phyloP scores from a whole-genome alignment of 2,329 filamentous ascomycete species.

The Talaromyces sp. region DNA sequence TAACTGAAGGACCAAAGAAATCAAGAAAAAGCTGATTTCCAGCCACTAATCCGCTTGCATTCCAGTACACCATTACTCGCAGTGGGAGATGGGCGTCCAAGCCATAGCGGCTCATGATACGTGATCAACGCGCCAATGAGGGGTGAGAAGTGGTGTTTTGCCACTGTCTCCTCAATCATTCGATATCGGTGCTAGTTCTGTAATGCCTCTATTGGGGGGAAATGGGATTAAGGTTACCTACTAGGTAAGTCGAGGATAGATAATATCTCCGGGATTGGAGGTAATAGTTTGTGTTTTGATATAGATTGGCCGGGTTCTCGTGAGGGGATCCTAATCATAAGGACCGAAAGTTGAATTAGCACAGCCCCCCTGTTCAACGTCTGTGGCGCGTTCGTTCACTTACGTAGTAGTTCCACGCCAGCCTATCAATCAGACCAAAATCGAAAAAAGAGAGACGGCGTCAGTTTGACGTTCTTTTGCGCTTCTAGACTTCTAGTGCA shows the following conservation, averaged over 20 bases:
- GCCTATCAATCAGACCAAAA: neutral
- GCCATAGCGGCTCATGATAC: slow-evolving; percentile 3
- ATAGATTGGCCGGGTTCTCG: neutral
- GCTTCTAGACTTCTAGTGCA: neutral
- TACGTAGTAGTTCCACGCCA: neutral
- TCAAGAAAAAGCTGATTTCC: neutral
- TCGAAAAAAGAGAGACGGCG: neutral
- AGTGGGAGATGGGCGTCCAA: neutral
- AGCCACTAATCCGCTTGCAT: neutral
- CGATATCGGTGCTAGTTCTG: neutral
- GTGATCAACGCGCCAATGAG: slow-evolving; percentile 2
- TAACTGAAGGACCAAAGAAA: neutral
- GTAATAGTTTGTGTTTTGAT: neutral
- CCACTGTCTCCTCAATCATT: neutral
- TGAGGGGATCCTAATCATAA: neutral
- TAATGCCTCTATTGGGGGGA: neutral
- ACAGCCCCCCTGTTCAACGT: neutral
- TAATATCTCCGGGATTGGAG: neutral
- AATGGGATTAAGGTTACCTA: neutral
- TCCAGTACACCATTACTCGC: neutral
- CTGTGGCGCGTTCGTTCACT: neutral
- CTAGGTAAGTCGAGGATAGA: neutral
- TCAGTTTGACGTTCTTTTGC: neutral
- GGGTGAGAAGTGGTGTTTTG: neutral
- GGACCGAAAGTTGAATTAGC: neutral